Percentiles rank a stretch among this genome's conserved stretches.
These are phyloP conservation scores for Acacia pycnantha DNA, from an alignment of 331 rosid species.

Conservation along the genomic window DNA sequence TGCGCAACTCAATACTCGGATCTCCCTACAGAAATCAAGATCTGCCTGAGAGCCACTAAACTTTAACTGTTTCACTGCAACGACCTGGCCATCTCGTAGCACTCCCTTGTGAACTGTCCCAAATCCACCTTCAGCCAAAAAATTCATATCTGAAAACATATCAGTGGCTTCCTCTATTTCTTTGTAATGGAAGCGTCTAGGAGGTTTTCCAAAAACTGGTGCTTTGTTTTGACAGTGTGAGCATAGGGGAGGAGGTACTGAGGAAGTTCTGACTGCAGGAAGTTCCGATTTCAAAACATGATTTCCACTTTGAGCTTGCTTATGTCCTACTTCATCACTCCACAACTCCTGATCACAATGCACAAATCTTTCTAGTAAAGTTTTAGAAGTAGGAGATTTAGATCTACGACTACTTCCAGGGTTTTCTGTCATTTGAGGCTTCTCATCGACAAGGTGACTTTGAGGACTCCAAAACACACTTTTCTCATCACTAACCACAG, in stretches of 20 bases:
- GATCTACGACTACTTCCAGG: constrained; percentile 30
- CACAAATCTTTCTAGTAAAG: constrained; percentile 43
- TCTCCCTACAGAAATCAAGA: constrained; percentile 89
- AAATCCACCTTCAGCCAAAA: constrained; percentile 83
- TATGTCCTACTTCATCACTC: constrained; percentile 30
- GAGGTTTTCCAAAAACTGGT: constrained; percentile 92
- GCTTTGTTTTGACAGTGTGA: constrained; percentile 83
- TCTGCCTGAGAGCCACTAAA: constrained; percentile 80
- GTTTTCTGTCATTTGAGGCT: constrained; percentile 35
- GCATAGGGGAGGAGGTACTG: constrained; percentile 87
- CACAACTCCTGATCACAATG: constrained; percentile 40
- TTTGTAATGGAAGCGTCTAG: constrained; percentile 67
- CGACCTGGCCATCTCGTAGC: constrained; percentile 80
- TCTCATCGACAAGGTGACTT: constrained; percentile 50
- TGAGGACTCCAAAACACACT: constrained; percentile 57
- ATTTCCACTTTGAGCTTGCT: constrained; percentile 45
- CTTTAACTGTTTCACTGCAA: constrained; percentile 90
- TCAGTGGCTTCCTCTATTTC: constrained; percentile 87
- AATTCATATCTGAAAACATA: constrained; percentile 60
- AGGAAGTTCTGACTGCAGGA: constrained; percentile 68
- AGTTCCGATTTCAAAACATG: constrained; percentile 44
- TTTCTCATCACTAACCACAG: constrained; percentile 40
- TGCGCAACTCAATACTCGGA: constrained; percentile 89
- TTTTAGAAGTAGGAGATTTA: constrained; percentile 52
- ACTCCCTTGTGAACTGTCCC: constrained; percentile 83